A percentile compares a stretch with the other conserved stretches of the same genome.
Conservation (phyloP, 2,329 filamentous ascomycete species). For the Ampelomyces quisqualis region DNA sequence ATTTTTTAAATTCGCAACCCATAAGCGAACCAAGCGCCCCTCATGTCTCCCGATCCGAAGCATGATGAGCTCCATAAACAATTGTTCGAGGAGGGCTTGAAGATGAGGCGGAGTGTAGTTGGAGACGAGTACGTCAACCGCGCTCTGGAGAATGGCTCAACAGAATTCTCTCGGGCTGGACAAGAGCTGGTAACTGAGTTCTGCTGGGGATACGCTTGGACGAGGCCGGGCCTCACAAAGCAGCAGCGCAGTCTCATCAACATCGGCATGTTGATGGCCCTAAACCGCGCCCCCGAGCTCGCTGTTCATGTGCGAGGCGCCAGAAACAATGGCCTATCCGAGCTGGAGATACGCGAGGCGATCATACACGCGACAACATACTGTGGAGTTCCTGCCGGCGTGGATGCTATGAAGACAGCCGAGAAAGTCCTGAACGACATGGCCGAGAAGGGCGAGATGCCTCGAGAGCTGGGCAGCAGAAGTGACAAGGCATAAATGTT, state of each 20-base stretch:
- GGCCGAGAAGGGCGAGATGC: constrained; percentile 48
- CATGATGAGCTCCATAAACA: constrained; percentile 52
- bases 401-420: constrained; percentile 57
- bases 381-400: constrained; percentile 56
- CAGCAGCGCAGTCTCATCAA: constrained; percentile 64
- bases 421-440: constrained; percentile 56
- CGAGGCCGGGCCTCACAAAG: constrained; percentile 60
- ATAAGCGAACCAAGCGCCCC: constrained; percentile 11
- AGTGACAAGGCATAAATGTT: constrained; percentile 31
- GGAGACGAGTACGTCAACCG: constrained; percentile 63
- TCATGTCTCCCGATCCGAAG: constrained; percentile 46
- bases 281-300: constrained; percentile 61
- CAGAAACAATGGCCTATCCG: constrained; percentile 62
- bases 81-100: constrained; percentile 62
- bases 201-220: constrained; percentile 66
- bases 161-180: constrained; percentile 60
- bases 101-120: constrained; percentile 61
- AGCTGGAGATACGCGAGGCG: constrained; percentile 64
- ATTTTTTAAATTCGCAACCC: constrained; percentile 1
- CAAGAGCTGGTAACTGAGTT: constrained; percentile 65
- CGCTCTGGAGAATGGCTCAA: constrained; percentile 57
- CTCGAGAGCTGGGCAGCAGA: constrained; percentile 34
- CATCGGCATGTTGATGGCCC: constrained; percentile 64
- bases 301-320: constrained; percentile 64
- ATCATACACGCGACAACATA: constrained; percentile 54